Base-by-base conservation (phyloP, 1,284 basidiomycete species). In the Moniliella sp. region DNA sequence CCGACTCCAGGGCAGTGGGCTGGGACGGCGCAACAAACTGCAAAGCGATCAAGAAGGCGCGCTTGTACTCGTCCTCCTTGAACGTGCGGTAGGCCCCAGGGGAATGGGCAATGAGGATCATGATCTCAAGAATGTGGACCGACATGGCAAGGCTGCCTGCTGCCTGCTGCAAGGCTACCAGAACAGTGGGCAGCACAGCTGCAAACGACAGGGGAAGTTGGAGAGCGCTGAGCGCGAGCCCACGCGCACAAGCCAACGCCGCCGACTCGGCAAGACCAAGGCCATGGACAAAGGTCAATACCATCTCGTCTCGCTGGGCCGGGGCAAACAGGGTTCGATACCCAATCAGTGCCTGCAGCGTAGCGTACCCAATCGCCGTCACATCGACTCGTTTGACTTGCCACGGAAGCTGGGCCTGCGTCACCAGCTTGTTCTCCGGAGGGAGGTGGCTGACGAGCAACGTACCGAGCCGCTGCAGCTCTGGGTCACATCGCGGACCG, bases 101-200 rank as follows among this genome's bases (percentile, higher is more conserved):
- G 33, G 73, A 68, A 5, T 83, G 80, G 3, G 81, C 83, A 30
- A 93, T 70, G 39, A 88, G 76, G 29, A 74, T 72, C 18, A 97
- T 72, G 59, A 97, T 80, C 48, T 82, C 82, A 42, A 97, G 72
- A 54, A 97, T 91, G 57, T 97, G 86, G 7, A 91, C 80, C 2
- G 83, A 80, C 68, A 94, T 79, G 31, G 76, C 75, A 2, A 82
- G 76, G 36, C 82, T 86, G 2, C 82, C 83, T 72, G 93, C 84
- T 61, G 97, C 88, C 53, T 81, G 79, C 5, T 79, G 78, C 23
- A 94, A 70, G 58, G 80, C 82, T 45, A 80, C 76, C 34, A 97
- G 67, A 10, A 12, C 15, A 11, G 18, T 27, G 3, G 55, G 42
- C 23, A 94, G 67, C 49, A 70, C 74, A 45, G 77, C 80, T 14